Conservation (phyloP, 2,329 filamentous ascomycete species). For the Diaporthe citri region DNA sequence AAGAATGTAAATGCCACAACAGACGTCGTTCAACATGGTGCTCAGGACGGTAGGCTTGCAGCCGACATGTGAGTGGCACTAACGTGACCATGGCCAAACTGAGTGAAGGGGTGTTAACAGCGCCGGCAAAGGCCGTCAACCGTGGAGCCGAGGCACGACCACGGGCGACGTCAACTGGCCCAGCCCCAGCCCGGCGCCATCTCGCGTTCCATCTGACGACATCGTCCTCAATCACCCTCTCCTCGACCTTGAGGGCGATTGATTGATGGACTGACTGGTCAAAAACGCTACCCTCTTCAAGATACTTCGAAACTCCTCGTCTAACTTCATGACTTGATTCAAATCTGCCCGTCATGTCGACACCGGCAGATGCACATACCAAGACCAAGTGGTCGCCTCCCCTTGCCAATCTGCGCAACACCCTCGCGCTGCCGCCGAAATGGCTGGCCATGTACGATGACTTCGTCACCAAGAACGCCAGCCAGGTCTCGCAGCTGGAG, state of each 20-base stretch:
- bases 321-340: slow-evolving; percentile 29
- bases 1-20: background rate
- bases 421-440: slow-evolving; percentile 71
- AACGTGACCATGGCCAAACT: background rate
- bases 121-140: background rate
- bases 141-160: slow-evolving; percentile 27
- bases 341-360: slow-evolving; percentile 35
- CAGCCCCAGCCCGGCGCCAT: slow-evolving; percentile 9
- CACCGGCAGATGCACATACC: slow-evolving; percentile 38
- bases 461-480: slow-evolving; percentile 95
- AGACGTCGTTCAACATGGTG: background rate
- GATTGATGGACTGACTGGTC: background rate
- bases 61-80: slow-evolving; percentile 19
- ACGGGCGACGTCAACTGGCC: slow-evolving; percentile 2
- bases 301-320: background rate
- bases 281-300: background rate
- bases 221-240: background rate
- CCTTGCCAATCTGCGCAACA: slow-evolving; percentile 52
- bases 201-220: slow-evolving; percentile 8
- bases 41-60: background rate
- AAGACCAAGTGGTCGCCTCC: slow-evolving; percentile 37
- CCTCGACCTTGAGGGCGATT: background rate
- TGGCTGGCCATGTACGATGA: slow-evolving; percentile 83
- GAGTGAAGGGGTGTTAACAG: background rate
- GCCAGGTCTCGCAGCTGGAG: slow-evolving; percentile 95